These are phyloP conservation scores for Fibroporia radiculosa DNA, from an alignment of 768 basidiomycete genomes.

Conservation along the genomic window DNA sequence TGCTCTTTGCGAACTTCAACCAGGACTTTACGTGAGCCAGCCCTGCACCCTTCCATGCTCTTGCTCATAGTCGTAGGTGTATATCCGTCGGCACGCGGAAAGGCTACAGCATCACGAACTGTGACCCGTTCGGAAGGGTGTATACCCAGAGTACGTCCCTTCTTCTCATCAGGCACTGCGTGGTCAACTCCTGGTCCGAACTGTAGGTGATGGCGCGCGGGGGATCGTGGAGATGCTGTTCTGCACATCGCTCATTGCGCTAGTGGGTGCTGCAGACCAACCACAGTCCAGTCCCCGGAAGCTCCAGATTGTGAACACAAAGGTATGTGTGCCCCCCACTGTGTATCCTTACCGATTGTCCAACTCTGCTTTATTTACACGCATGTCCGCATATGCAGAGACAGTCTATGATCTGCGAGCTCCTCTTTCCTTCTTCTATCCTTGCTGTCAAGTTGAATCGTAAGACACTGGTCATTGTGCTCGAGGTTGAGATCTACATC, in stretches of 20 bases:
- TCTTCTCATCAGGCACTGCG: neutral
- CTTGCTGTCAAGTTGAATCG: conserved; percentile 97
- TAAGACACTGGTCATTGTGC: conserved; percentile 90
- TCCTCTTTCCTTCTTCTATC: conserved; percentile 94
- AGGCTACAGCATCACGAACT: conserved; percentile 96
- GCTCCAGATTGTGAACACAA: conserved; percentile 97
- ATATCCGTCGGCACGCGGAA: conserved; percentile 92
- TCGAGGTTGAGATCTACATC: conserved; percentile 97
- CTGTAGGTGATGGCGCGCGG: conserved; percentile 80
- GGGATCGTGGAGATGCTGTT: conserved; percentile 99
- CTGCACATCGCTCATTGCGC: conserved; percentile 94
- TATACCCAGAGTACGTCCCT: conserved; percentile 86
- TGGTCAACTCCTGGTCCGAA: neutral
- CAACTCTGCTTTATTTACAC: neutral
- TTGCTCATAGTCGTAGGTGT: conserved; percentile 41
- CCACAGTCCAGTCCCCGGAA: conserved; percentile 87
- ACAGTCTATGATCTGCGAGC: conserved; percentile 98
- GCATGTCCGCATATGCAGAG: conserved; percentile 42
- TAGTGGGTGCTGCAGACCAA: conserved; percentile 93
- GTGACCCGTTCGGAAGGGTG: conserved; percentile 94
- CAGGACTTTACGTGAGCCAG: conserved; percentile 85
- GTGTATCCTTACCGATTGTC: neutral
- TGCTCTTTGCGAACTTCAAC: conserved; percentile 93
- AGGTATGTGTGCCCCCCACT: conserved; percentile 43
- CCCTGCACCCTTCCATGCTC: neutral